These are phyloP conservation scores for Botrytis paeoniae DNA, from an alignment of 2,329 filamentous ascomycete genomes.

Conservation along the genomic window DNA sequence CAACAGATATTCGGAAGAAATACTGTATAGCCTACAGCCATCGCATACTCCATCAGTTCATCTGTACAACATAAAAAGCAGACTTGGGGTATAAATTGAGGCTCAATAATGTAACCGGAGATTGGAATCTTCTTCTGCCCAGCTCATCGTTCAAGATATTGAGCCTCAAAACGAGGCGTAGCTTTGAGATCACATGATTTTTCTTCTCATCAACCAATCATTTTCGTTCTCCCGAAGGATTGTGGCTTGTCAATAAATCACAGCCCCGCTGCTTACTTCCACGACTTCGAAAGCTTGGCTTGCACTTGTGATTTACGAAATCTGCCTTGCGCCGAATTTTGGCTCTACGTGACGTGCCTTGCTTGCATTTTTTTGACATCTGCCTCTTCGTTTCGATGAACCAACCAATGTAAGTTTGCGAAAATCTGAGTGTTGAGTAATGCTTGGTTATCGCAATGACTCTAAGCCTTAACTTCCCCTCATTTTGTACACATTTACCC, in stretches of 20 bases:
- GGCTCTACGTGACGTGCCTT: not conserved
- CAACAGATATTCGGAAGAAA: not conserved
- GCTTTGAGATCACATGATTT: slow-evolving; percentile 6
- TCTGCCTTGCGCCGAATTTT: slow-evolving; percentile 1
- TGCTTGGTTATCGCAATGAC: slow-evolving; percentile 3
- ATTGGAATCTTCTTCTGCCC: not conserved
- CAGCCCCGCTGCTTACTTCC: not conserved
- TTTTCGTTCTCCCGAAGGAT: not conserved
- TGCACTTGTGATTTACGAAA: not conserved
- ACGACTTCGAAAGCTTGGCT: not conserved
- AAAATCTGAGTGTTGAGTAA: not conserved
- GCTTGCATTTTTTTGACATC: slow-evolving; percentile 1
- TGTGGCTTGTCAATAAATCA: slow-evolving; percentile 5
- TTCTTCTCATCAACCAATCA: not conserved
- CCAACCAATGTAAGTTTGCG: not conserved
- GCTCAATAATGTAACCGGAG: not conserved
- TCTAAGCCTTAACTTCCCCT: slow-evolving; percentile 14
- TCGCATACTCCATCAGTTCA: not conserved
- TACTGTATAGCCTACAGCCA: not conserved
- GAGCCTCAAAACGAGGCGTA: slow-evolving; percentile 9
- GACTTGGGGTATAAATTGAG: not conserved
- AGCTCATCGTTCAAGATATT: not conserved
- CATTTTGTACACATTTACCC: not conserved
- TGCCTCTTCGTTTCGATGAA: slow-evolving; percentile 1
- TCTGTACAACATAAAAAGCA: not conserved